These are phyloP conservation scores for Afroboletus lepidellus DNA, from an alignment of 1,284 basidiomycete species.

Conservation along the genomic window DNA sequence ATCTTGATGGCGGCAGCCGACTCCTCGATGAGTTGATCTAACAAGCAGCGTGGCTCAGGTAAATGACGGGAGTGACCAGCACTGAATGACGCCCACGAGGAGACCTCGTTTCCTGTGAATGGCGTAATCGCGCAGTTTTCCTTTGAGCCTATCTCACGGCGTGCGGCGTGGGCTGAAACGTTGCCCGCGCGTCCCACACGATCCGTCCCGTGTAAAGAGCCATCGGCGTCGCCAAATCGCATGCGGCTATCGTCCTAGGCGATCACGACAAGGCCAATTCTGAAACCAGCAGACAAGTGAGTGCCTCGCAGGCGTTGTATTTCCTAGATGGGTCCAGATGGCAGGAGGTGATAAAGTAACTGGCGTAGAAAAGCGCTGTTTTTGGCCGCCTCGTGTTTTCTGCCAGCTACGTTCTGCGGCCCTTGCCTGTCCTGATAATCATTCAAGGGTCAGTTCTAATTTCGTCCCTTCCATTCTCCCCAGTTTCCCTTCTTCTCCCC, in stretches of 20 bases:
- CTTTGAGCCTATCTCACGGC: slow-evolving; percentile 19
- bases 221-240: not conserved
- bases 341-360: slow-evolving; percentile 26
- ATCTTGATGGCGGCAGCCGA: not conserved
- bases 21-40: not conserved
- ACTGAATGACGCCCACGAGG: slow-evolving; percentile 24
- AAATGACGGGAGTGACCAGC: not conserved
- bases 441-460: slow-evolving; percentile 31
- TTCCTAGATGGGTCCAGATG: not conserved
- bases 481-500: slow-evolving; percentile 11
- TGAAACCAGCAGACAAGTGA: not conserved
- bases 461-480: slow-evolving; percentile 14
- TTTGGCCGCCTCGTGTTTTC: slow-evolving; percentile 37
- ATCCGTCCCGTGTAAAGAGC: not conserved
- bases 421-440: slow-evolving; percentile 33
- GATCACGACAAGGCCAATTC: not conserved
- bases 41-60: not conserved
- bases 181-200: slow-evolving; percentile 8
- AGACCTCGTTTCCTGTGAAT: slow-evolving; percentile 26
- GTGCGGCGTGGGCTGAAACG: slow-evolving; percentile 23
- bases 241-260: not conserved
- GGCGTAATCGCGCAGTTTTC: slow-evolving; percentile 23
- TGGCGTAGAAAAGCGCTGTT: slow-evolving; percentile 24
- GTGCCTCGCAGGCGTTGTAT: not conserved
- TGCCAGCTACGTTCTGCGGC: slow-evolving; percentile 27